Evolutionary conservation across 441 rosid species (phyloP), one percentile per base, ranked within the genome.

Genomic region (Syzygium malaccense): DNA sequence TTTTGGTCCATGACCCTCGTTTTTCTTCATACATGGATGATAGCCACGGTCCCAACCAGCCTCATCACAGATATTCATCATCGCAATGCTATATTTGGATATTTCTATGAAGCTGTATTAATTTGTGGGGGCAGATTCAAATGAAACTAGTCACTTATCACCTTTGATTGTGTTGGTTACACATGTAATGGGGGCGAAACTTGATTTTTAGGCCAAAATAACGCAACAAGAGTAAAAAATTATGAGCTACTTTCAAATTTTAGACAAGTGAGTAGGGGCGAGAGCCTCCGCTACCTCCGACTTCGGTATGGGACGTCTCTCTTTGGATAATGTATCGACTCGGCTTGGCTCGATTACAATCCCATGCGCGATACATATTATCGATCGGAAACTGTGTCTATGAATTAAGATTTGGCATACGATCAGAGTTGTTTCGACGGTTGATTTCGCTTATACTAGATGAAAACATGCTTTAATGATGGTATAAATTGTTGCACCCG

Each of bases 281-380:
- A 71, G 28, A 71, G 28, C 26, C 49, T 37, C 28, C 28, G 11
- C 49, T 37, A 5, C 3, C 5, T 71, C 20, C 1, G 0, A 11
- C 49, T 37, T 71, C 20, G 15, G 25, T 10, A 71, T 20, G 28
- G 4, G 49, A 37, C 19, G 15, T 71, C 80, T 71, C 13, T 71
- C 49, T 20, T 20, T 71, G 6, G 28, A 71, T 71, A 71, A 23
- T 19, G 28, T 18, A 71, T 37, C 2, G 9, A 37, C 3, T 71
- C 1, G 17, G 8, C 80, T 5, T 8, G 20, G 2, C 28, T 71
- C 6, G 80, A 37, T 71, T 11, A 71, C 25, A 71, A 20, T 3
- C 4, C 6, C 20, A 71, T 10, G 80, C 1, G 2, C 0, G 0
- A 20, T 37, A 28, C 14, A 3, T 19, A 33, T 10, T 33, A 33